Percentiles rank a stretch among this genome's conserved stretches.
Evolutionary conservation across 495 filamentous ascomycete species (phyloP).

Genomic region (Penicillium angulare): DNA sequence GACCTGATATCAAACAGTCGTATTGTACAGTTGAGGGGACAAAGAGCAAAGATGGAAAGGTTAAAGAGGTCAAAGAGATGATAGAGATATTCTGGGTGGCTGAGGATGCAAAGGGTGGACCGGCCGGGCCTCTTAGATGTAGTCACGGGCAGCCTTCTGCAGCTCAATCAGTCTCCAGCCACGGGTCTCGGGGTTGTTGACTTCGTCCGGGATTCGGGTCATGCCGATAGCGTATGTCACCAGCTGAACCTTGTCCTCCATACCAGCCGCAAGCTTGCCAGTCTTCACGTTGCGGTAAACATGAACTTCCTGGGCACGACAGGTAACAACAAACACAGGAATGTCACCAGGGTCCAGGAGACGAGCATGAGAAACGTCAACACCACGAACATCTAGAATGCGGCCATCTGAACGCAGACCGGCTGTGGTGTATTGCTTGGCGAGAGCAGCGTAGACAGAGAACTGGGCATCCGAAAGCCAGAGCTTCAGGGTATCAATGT

Average conservation of each 20-base stretch:
- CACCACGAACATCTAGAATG: constrained; percentile 90
- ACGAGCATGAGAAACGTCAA: constrained; percentile 84
- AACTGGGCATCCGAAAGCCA: constrained; percentile 96
- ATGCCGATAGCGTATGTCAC: constrained; percentile 98
- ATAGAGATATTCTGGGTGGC: constrained; percentile 4
- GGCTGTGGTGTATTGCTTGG: constrained; percentile 89
- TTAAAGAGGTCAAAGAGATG: constrained; percentile 1
- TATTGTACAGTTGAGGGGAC: constrained; percentile 42
- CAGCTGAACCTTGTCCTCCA: constrained; percentile 97
- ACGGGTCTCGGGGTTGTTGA: constrained; percentile 92
- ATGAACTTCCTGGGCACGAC: constrained; percentile 96
- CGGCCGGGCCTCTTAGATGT: constrained; percentile 62
- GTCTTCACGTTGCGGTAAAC: constrained; percentile 92
- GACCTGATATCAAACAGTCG: constrained; percentile 37
- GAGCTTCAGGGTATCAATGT: constrained; percentile 82
- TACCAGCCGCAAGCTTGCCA: constrained; percentile 86
- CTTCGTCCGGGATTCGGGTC: constrained; percentile 88
- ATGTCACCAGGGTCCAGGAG: constrained; percentile 97
- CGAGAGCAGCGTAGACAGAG: constrained; percentile 88
- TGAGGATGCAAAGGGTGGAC: neutral
- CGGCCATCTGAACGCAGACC: constrained; percentile 92
- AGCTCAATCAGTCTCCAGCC: constrained; percentile 97
- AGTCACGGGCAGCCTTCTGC: constrained; percentile 97
- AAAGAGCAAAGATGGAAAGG: constrained; percentile 7
- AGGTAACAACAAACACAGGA: constrained; percentile 95